Conservation (phyloP, 371 early-diverging fungal genomes). For the Mortierella sp. region DNA sequence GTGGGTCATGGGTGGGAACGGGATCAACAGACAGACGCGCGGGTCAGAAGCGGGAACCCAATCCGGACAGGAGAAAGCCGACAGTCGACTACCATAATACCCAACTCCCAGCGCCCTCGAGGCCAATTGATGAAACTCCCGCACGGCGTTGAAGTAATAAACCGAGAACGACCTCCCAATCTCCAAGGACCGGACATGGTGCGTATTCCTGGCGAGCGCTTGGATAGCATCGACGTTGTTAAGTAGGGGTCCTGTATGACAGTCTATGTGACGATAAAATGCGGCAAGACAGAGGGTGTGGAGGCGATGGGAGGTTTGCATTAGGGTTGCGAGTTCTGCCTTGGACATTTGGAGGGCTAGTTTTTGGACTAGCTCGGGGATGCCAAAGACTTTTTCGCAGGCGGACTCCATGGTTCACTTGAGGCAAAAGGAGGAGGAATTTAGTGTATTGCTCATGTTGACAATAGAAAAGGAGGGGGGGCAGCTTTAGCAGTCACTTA, state of each 20-base stretch:
- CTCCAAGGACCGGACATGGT: background rate
- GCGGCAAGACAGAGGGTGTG: background rate
- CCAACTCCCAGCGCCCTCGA: background rate
- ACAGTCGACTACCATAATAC: background rate
- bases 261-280: background rate
- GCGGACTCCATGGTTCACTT: background rate
- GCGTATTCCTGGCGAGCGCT: background rate
- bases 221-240: background rate
- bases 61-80: background rate
- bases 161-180: background rate
- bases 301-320: constrained; percentile 1
- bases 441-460: too few species aligned
- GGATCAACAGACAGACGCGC: background rate
- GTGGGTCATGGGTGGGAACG: background rate
- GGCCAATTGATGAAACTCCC: background rate
- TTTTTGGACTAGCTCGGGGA: background rate
- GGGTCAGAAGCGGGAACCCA: background rate
- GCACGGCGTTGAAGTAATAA: background rate
- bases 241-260: background rate
- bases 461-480: too few species aligned
- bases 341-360: background rate
- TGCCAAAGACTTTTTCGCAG: background rate
- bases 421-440: background rate
- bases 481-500: too few species aligned
- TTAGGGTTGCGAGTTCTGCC: background rate